These are phyloP conservation scores for Skeletonema costatum DNA, from an alignment of 108 stramenopile genomes.

Conservation along the genomic window DNA sequence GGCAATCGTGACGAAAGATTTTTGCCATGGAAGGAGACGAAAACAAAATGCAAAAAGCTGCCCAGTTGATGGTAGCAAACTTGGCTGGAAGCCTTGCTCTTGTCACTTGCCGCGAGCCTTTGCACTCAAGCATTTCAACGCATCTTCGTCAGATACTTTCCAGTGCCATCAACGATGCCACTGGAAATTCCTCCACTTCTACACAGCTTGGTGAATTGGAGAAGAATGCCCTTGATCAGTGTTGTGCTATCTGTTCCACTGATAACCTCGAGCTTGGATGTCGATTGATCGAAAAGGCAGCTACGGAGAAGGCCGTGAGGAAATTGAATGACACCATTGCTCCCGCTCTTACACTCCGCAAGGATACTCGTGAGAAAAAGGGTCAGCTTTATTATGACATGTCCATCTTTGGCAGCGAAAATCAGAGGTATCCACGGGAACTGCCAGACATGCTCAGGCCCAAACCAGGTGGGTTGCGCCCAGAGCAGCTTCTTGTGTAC, in stretches of 20 bases:
- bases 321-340: constrained; percentile 94
- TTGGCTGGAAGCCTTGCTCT: constrained; percentile 97
- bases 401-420: constrained; percentile 84
- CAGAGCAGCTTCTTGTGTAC: constrained; percentile 94
- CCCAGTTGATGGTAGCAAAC: constrained; percentile 97
- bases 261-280: constrained; percentile 98
- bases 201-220: constrained; percentile 76
- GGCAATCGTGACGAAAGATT: constrained; percentile 98
- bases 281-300: constrained; percentile 99
- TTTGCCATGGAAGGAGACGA: constrained; percentile 98
- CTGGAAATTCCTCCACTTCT: constrained; percentile 1
- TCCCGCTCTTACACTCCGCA: constrained; percentile 63
- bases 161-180: constrained; percentile 28
- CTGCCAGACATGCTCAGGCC: constrained; percentile 94
- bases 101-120: constrained; percentile 96
- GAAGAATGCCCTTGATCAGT: constrained; percentile 86
- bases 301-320: constrained; percentile 96
- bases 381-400: constrained; percentile 95
- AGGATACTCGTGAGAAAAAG: constrained; percentile 85
- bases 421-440: constrained; percentile 87
- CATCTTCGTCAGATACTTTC: constrained; percentile 91
- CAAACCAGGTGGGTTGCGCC: constrained; percentile 89
- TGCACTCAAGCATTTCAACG: constrained; percentile 93
- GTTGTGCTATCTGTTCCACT: constrained; percentile 90
- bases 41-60: constrained; percentile 93